Evolutionary conservation across 768 basidiomycete genomes (phyloP), one percentile per base, ranked within the genome.

Genomic region (Collybia sordida): DNA sequence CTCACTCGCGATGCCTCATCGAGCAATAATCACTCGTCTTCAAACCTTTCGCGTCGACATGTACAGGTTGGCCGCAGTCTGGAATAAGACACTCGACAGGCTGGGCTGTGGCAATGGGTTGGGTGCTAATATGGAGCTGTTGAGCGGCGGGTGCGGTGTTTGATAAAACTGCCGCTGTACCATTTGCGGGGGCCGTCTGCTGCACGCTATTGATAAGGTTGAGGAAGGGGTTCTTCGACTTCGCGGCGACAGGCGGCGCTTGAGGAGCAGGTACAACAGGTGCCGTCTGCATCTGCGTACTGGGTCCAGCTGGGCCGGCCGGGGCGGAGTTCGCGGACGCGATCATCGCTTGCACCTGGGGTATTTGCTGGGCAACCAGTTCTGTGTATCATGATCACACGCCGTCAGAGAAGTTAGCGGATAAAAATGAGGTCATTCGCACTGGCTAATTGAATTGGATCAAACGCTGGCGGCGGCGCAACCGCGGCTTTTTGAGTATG

Each of bases 1-100:
- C 83, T 59, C 57, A 86, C 85, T 86, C 82, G 54, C 83, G 72
- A 64, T 85, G 84, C 47, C 75, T 73, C 65, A 67, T 65, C 4
- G 82, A 85, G 57, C 85, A 86, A 57, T 81, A 86, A 40, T 75
- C 73, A 51, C 79, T 79, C 41, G 70, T 66, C 60, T 70, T 77
- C 49, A 68, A 55, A 15, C 82, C 83, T 57, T 73, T 72, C 52
- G 70, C 67, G 64, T 83, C 79, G 55, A 80, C 70, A 58, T 83
- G 77, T 54, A 77, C 78, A 54, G 75, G 74, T 63, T 85, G 68
- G 46, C 74, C 74, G 62, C 84, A 86, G 48, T 75, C 77, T 56
- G 78, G 78, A 57, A 85, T 74, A 66, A 75, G 71, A 60, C 80
- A 82, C 52, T 71, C 69, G 61, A 64, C 51, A 62, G 72, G 54